Evolutionary conservation across 129 eudicot species (phyloP).

Genomic region (Centrapalus pauciflorus): DNA sequence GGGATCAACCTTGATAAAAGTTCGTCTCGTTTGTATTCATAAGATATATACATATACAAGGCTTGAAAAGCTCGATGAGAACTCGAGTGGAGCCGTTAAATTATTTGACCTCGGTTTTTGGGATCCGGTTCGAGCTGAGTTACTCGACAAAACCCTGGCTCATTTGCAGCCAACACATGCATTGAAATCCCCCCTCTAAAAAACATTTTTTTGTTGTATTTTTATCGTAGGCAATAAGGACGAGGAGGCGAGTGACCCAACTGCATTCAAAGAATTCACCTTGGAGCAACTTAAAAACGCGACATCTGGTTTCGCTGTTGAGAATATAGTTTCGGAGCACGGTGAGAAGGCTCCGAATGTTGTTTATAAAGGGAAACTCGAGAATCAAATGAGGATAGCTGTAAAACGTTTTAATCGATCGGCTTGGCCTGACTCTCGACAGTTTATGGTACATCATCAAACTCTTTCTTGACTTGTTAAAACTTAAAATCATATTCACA

Average conservation of each 20-base stretch:
- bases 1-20: too few species aligned
- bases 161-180: too few species aligned
- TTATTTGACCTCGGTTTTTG: too few species aligned
- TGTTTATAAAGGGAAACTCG: conserved; percentile 65
- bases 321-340: conserved; percentile 67
- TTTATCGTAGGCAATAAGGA: conserved; percentile 30
- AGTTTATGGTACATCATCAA: conserved; percentile 41
- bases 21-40: too few species aligned
- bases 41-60: too few species aligned
- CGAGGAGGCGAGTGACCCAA: conserved; percentile 30
- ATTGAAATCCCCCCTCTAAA: too few species aligned
- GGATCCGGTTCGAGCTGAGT: too few species aligned
- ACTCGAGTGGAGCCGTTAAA: too few species aligned
- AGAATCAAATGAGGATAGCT: conserved; percentile 59
- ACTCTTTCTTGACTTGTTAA: neutral
- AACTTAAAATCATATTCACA: too few species aligned
- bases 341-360: conserved; percentile 79
- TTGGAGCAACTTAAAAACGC: conserved; percentile 62
- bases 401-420: conserved; percentile 58
- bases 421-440: conserved; percentile 68
- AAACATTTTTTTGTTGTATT: neutral
- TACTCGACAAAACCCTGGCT: too few species aligned
- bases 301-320: conserved; percentile 64
- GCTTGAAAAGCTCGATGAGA: too few species aligned
- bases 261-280: conserved; percentile 44